phyloP scores from a whole-genome alignment of 805 yeast species.

The Lipomyces yamadae region DNA sequence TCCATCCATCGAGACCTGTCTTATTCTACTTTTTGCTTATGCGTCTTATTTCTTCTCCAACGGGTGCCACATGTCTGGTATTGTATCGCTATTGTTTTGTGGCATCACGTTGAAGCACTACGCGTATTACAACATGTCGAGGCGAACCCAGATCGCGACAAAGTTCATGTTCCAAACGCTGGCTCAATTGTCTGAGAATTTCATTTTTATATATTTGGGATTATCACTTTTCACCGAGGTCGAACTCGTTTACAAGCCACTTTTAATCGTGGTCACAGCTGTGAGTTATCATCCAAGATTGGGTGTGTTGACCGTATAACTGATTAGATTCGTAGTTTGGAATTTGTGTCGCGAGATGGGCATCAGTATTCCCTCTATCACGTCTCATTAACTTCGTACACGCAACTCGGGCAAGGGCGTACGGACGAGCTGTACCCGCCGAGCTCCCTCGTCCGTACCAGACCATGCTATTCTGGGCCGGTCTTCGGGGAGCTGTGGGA shows the following conservation, averaged over 20 bases:
- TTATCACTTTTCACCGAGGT: conserved; percentile 94
- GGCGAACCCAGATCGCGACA: conserved; percentile 95
- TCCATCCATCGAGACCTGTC: conserved; percentile 96
- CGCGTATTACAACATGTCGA: conserved; percentile 96
- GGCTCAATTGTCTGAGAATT: conserved; percentile 95
- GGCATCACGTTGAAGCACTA: conserved; percentile 97
- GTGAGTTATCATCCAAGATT: conserved; percentile 42
- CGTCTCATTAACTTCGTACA: conserved; percentile 79
- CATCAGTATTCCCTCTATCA: conserved; percentile 94
- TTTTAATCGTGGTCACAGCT: conserved; percentile 87
- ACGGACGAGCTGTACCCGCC: conserved; percentile 57
- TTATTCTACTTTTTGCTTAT: conserved; percentile 87
- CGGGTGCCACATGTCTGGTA: conserved; percentile 93
- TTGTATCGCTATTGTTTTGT: conserved; percentile 77
- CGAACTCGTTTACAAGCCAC: conserved; percentile 90
- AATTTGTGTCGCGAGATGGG: conserved; percentile 95
- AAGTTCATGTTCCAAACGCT: conserved; percentile 91
- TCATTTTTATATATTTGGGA: conserved; percentile 93
- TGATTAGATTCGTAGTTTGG: conserved; percentile 47
- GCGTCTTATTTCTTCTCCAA: conserved; percentile 97
- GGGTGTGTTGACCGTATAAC: no score
- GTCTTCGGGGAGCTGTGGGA: conserved; percentile 98
- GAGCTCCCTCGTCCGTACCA: conserved; percentile 95
- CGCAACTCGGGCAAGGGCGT: conserved; percentile 58
- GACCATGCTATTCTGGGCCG: conserved; percentile 99